Conservation (phyloP, 495 filamentous ascomycete genomes). For the Corynascus novoguineensis region DNA sequence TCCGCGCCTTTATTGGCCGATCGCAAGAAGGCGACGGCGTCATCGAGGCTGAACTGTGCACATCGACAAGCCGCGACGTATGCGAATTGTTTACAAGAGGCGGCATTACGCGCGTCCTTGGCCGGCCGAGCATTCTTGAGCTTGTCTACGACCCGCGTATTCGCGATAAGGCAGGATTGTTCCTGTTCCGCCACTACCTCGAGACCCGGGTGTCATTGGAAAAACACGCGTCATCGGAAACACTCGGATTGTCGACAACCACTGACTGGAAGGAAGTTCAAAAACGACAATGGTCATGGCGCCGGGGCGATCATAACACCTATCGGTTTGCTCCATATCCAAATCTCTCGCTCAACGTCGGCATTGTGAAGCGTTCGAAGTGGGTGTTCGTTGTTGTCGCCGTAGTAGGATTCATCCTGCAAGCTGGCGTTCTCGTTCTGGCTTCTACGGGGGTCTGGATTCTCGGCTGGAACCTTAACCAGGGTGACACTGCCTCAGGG, state of each 20-base stretch:
- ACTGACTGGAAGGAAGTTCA: too few relatives aligned
- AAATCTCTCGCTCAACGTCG: slow-evolving; percentile 46
- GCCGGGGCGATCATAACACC: background rate
- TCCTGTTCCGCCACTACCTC: too few relatives aligned
- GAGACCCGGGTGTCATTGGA: too few relatives aligned
- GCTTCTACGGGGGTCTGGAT: too few relatives aligned
- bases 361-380: too few relatives aligned
- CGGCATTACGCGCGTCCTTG: slow-evolving; percentile 28
- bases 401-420: background rate
- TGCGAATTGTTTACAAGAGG: slow-evolving; percentile 44
- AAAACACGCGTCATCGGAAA: too few relatives aligned
- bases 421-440: background rate
- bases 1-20: slow-evolving; percentile 46
- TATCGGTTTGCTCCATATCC: slow-evolving; percentile 35
- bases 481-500: too few relatives aligned
- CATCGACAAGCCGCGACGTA: slow-evolving; percentile 30
- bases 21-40: slow-evolving; percentile 35
- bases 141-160: slow-evolving; percentile 23
- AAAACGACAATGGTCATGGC: background rate
- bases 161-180: too few relatives aligned
- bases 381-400: slow-evolving; percentile 18
- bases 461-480: too few relatives aligned
- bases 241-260: too few relatives aligned
- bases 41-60: slow-evolving; percentile 33
- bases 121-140: slow-evolving; percentile 27